Evolutionary conservation across 2,329 filamentous ascomycete species (phyloP).

Genomic region (Aspergillus unguis): DNA sequence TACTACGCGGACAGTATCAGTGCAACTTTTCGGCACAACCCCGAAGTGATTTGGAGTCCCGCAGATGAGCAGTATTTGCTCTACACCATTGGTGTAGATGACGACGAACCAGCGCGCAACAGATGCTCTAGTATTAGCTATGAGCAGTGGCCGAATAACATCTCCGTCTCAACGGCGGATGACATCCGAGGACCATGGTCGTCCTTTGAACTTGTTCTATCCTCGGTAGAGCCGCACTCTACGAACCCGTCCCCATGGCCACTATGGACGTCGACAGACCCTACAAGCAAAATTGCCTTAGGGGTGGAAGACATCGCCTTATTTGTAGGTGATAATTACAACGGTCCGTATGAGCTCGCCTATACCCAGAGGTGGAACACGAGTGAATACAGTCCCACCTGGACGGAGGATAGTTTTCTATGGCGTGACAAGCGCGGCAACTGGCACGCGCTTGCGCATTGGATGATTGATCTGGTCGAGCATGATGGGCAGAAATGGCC

Average conservation of each 20-base stretch:
- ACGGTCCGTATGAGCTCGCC: constrained; percentile 13
- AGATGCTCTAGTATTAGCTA: constrained; percentile 15
- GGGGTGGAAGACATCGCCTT: constrained; percentile 15
- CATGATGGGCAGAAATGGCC: constrained; percentile 25
- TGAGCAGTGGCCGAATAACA: constrained; percentile 11
- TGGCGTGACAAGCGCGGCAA: constrained; percentile 37
- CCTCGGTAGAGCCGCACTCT: constrained; percentile 4
- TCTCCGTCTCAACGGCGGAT: constrained; percentile 12
- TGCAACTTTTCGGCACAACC: constrained; percentile 48
- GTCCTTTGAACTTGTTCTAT: not conserved
- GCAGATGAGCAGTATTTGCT: constrained; percentile 46
- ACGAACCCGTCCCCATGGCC: constrained; percentile 15
- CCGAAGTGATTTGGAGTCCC: constrained; percentile 45
- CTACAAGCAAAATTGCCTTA: constrained; percentile 4
- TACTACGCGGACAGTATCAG: constrained; percentile 41
- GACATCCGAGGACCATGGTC: constrained; percentile 6
- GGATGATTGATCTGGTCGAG: constrained; percentile 30
- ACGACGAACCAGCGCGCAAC: constrained; percentile 25
- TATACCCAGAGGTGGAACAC: constrained; percentile 8
- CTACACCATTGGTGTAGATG: constrained; percentile 42
- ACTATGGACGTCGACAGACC: constrained; percentile 6
- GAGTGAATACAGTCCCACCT: constrained; percentile 11
- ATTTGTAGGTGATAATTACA: constrained; percentile 13
- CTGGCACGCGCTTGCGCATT: constrained; percentile 36
- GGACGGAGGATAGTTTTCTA: constrained; percentile 35